Conservation (phyloP, 2,329 filamentous ascomycete genomes). For the Sphaerulina populicola region DNA sequence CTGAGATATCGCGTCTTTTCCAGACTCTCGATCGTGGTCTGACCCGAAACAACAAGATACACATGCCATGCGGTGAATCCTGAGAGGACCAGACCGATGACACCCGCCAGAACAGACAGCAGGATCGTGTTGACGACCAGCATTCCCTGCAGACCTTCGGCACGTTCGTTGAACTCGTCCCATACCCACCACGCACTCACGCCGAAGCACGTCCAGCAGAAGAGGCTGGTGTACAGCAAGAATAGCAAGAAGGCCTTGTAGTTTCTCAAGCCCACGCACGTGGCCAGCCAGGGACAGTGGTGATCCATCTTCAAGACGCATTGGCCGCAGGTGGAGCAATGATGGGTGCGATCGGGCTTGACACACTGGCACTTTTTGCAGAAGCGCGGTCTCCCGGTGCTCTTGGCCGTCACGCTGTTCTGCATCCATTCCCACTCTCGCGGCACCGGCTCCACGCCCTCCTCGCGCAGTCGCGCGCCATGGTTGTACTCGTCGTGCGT, state of each 20-base stretch:
- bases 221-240: slow-evolving; percentile 77
- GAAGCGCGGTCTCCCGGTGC: slow-evolving; percentile 71
- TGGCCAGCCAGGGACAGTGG: slow-evolving; percentile 96
- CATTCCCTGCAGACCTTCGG: slow-evolving; percentile 65
- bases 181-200: slow-evolving; percentile 75
- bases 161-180: slow-evolving; percentile 65
- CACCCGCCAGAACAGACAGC: slow-evolving; percentile 74
- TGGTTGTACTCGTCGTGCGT: slow-evolving; percentile 53
- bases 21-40: slow-evolving; percentile 92
- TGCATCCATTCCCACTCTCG: slow-evolving; percentile 21
- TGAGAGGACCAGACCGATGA: slow-evolving; percentile 80
- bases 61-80: slow-evolving; percentile 93
- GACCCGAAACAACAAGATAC: slow-evolving; percentile 64
- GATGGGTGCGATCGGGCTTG: slow-evolving; percentile 92
- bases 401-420: slow-evolving; percentile 80
- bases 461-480: slow-evolving; percentile 28
- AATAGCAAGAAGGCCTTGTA: slow-evolving; percentile 95
- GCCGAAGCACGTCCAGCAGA: slow-evolving; percentile 74
- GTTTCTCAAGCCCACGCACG: slow-evolving; percentile 86
- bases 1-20: slow-evolving; percentile 93
- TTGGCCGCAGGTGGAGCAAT: slow-evolving; percentile 88
- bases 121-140: slow-evolving; percentile 80
- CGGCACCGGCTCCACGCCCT: slow-evolving; percentile 13
- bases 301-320: slow-evolving; percentile 99
- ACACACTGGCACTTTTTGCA: slow-evolving; percentile 96